Conservation (phyloP, 192 early-diverging fungal species). For the Paraglomus brasilianum region DNA sequence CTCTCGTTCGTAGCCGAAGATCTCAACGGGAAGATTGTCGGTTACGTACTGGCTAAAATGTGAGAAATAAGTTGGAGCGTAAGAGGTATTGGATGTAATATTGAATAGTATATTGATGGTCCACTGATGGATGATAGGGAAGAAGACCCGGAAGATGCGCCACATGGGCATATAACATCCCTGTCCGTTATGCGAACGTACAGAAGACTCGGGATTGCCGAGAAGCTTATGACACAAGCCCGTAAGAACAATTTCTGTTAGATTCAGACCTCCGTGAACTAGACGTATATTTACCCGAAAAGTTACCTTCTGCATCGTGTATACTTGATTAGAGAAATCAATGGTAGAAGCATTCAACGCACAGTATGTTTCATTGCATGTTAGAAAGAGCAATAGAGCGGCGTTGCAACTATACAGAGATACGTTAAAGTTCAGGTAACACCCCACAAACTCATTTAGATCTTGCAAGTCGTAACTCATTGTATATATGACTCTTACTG, state of each 20-base stretch:
- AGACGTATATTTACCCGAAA: too few relatives aligned
- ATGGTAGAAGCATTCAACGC: constrained; percentile 91
- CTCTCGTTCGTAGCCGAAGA: constrained; percentile 95
- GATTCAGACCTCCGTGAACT: too few relatives aligned
- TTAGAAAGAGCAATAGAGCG: constrained; percentile 89
- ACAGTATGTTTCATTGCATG: constrained; percentile 90
- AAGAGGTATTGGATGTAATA: neutral
- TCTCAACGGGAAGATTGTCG: constrained; percentile 87
- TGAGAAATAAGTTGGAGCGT: constrained; percentile 36
- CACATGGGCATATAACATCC: constrained; percentile 95
- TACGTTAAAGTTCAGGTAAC: constrained; percentile 84
- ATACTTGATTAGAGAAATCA: constrained; percentile 45
- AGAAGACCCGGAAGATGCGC: constrained; percentile 69
- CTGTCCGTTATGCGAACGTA: constrained; percentile 96
- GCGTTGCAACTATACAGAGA: constrained; percentile 93
- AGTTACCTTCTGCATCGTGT: neutral
- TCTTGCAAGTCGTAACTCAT: neutral
- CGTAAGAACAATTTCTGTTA: too few relatives aligned
- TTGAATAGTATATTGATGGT: constrained; percentile 15
- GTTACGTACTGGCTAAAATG: constrained; percentile 98
- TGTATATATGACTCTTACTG: neutral
- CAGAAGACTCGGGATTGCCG: constrained; percentile 93
- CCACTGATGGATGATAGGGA: constrained; percentile 62
- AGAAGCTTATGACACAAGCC: constrained; percentile 94
- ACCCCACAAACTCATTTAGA: constrained; percentile 24